Conservation (phyloP, 1,284 basidiomycete species). For the Nidula niveotomentosa region DNA sequence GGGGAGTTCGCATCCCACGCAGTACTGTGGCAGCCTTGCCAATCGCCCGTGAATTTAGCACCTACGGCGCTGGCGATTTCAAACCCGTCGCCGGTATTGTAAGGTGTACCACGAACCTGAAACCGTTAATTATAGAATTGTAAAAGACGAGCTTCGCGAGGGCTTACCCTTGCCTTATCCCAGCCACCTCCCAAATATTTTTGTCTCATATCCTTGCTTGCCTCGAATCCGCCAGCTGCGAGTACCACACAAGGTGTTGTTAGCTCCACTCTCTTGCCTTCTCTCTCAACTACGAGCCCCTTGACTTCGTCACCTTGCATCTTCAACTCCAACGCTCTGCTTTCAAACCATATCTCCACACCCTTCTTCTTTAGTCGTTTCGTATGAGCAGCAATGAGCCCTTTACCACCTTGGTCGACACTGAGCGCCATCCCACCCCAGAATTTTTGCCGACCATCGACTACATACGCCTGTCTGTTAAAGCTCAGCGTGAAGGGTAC, state of each 20-base stretch:
- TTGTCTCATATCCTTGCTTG: conserved; percentile 46
- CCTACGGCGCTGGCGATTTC: conserved; percentile 47
- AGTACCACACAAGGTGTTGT: conserved; percentile 47
- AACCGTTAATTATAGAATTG: background rate
- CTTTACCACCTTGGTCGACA: conserved; percentile 64
- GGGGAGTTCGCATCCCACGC: conserved; percentile 70
- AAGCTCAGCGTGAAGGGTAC: conserved; percentile 62
- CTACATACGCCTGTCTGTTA: conserved; percentile 65
- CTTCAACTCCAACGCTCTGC: conserved; percentile 43
- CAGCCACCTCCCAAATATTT: conserved; percentile 56
- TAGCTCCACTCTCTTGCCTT: conserved; percentile 34
- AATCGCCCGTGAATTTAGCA: conserved; percentile 60
- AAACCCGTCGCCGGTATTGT: conserved; percentile 66
- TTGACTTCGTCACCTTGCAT: conserved; percentile 34
- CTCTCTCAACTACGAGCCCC: conserved; percentile 43
- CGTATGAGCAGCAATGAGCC: conserved; percentile 58
- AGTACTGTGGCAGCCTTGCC: conserved; percentile 65
- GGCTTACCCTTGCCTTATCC: conserved; percentile 50
- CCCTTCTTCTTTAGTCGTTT: conserved; percentile 47
- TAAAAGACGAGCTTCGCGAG: conserved; percentile 5
- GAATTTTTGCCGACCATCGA: conserved; percentile 60
- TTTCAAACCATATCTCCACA: conserved; percentile 56
- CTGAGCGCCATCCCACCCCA: conserved; percentile 68
- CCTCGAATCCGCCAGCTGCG: conserved; percentile 67
- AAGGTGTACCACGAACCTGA: conserved; percentile 68